Percentiles rank a stretch among this genome's conserved stretches.
These are phyloP conservation scores for Beauveria varroae DNA, from an alignment of 2,329 filamentous ascomycete genomes.

Conservation along the genomic window DNA sequence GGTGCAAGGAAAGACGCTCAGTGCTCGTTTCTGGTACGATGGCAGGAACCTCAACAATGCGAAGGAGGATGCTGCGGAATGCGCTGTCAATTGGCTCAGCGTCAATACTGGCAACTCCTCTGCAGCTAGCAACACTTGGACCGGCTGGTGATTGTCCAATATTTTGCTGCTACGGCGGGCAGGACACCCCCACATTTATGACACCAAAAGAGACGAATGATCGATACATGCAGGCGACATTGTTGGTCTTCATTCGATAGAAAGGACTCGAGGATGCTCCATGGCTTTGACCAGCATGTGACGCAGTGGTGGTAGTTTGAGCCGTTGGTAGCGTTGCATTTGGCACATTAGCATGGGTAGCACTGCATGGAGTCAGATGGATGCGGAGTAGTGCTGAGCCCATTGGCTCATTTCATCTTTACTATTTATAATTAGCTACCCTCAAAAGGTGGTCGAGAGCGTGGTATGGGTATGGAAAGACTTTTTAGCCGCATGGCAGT, in stretches of 20 bases:
- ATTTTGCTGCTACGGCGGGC: not conserved
- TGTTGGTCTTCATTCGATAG: not conserved
- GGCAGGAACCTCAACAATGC: slow-evolving; percentile 82
- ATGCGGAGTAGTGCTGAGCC: not conserved
- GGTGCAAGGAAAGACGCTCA: slow-evolving; percentile 56
- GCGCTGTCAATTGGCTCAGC: slow-evolving; percentile 56
- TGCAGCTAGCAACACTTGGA: not conserved
- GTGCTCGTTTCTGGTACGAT: slow-evolving; percentile 88
- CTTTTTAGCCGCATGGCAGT: not conserved
- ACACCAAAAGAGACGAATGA: not conserved
- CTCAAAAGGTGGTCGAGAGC: slow-evolving; percentile 1
- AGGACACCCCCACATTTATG: not conserved
- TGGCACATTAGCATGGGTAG: not conserved
- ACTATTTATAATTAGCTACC: not conserved
- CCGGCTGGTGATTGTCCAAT: not conserved
- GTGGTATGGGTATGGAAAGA: not conserved
- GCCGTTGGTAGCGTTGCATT: slow-evolving; percentile 6
- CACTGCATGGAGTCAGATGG: slow-evolving; percentile 2
- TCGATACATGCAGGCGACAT: not conserved
- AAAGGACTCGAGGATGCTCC: not conserved
- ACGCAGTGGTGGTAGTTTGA: not conserved
- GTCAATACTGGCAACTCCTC: slow-evolving; percentile 4
- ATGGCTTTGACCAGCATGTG: not conserved
- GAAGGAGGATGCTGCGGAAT: slow-evolving; percentile 84
- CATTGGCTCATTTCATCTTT: not conserved